Percentiles rank a stretch among this genome's conserved stretches.
phyloP scores from a whole-genome alignment of 192 early-diverging fungal species.

The Gonapodya sp. region DNA sequence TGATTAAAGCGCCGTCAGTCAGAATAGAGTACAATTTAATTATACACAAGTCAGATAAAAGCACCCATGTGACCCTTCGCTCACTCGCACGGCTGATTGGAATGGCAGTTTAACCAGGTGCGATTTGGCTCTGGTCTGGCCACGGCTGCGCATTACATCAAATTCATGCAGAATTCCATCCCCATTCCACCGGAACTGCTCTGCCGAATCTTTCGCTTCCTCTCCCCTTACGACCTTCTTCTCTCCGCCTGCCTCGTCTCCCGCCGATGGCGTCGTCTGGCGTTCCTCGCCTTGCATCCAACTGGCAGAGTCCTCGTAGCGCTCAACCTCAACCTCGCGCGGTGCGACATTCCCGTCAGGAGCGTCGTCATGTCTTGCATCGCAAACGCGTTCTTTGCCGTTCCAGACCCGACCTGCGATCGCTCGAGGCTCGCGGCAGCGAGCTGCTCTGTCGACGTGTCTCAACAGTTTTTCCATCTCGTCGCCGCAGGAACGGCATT shows the following conservation, averaged over 20 bases:
- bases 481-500: background rate
- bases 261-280: background rate
- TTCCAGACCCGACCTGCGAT: background rate
- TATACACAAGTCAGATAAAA: no score
- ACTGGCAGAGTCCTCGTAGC: background rate
- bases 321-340: background rate
- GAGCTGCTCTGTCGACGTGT: background rate
- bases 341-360: background rate
- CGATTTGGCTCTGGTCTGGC: no score
- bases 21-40: no score
- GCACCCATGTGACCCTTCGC: no score
- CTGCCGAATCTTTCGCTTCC: background rate
- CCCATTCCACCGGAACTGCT: background rate
- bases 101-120: no score
- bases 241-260: background rate
- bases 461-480: background rate
- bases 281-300: background rate
- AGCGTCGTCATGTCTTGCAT: background rate
- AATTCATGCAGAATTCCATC: no score
- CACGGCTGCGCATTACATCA: no score
- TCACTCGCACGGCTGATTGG: no score
- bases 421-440: background rate
- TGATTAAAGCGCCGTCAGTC: no score
- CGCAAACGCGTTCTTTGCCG: background rate
- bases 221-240: background rate